Base-by-base conservation (phyloP, 1,284 basidiomycete species). In the Apiotrichum brassicae region DNA sequence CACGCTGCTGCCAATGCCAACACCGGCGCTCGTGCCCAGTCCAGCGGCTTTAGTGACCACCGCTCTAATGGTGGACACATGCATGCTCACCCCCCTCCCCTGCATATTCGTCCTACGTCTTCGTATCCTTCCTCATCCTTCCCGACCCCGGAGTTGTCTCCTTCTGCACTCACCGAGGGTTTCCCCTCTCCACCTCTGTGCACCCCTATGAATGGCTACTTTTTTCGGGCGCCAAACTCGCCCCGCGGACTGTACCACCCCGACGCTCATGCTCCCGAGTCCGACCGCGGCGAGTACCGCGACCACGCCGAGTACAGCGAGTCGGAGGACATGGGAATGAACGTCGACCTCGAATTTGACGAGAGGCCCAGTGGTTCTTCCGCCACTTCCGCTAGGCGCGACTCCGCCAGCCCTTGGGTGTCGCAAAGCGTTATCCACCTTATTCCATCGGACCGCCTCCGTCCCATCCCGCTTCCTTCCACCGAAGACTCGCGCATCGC, bases 61-160 rank as follows among this genome's bases (percentile, higher is more conserved):
- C 40, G 40, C 26, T 42, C 40, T 16, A 32, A 43, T 30, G 25
- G 33, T 9, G 33, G 43, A n/a, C 22, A 44, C 22, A 34, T 44
- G 30, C 33, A 44, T 18, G 3, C 30, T 5, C 32, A 43, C 30
- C 41, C 30, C 6, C 32, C 41, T 7, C 41, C 32, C 16, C 30
- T 25, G 2, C n/a, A 33, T 33, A n/a, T 25, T 16, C 43, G 22
- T 3, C 33, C 32, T 3, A 16, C 33, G 18, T 20, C 40, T 20
- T 23, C 26, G 19, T 42, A 30, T n/a, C 40, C 26, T 1, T 25
- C 43, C 14, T 2, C 33, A 2, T 11, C 43, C 11, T 19, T 44
- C 16, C 22, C 32, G 4, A 44, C 33, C 3, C 43, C 43, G 6
- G 30, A 44, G 43, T 33, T 44, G 14, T 44, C 43, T 11, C 43